Percentiles rank a stretch among this genome's conserved stretches.
phyloP scores from a whole-genome alignment of 2,329 filamentous ascomycete species.

The Diaporthe australafricana region DNA sequence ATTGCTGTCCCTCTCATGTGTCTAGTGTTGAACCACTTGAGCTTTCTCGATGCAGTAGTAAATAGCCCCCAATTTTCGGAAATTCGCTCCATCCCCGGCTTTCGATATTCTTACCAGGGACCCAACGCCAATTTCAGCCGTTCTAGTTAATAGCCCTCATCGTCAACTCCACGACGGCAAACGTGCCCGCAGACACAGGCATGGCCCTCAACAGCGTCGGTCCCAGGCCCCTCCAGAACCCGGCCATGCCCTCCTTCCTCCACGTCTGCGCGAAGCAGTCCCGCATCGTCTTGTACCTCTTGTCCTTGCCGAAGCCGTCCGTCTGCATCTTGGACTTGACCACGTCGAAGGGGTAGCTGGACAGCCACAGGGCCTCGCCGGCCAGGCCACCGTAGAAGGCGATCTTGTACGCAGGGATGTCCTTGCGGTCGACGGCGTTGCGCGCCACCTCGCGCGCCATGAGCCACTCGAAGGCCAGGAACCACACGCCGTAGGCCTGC shows the following conservation, averaged over 20 bases:
- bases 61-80: background rate
- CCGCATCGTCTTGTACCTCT: constrained; percentile 84
- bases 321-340: constrained; percentile 99
- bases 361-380: constrained; percentile 92
- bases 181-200: constrained; percentile 98
- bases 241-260: constrained; percentile 78
- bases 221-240: constrained; percentile 95
- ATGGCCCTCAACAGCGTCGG: constrained; percentile 94
- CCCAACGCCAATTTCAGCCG: background rate
- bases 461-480: constrained; percentile 92
- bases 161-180: constrained; percentile 82
- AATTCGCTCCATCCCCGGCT: background rate
- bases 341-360: constrained; percentile 95
- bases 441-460: constrained; percentile 91
- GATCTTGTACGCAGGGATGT: constrained; percentile 86
- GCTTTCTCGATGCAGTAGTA: background rate
- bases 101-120: background rate
- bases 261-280: constrained; percentile 91
- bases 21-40: constrained; percentile 12
- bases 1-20: constrained; percentile 10
- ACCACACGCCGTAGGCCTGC: constrained; percentile 96
- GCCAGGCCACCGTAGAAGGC: constrained; percentile 93
- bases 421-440: constrained; percentile 79
- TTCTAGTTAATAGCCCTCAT: constrained; percentile 68
- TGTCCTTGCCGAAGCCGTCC: constrained; percentile 81